These are phyloP conservation scores for Xylariomycetidae sp. DNA, from an alignment of 2,329 filamentous ascomycete genomes.

Conservation along the genomic window DNA sequence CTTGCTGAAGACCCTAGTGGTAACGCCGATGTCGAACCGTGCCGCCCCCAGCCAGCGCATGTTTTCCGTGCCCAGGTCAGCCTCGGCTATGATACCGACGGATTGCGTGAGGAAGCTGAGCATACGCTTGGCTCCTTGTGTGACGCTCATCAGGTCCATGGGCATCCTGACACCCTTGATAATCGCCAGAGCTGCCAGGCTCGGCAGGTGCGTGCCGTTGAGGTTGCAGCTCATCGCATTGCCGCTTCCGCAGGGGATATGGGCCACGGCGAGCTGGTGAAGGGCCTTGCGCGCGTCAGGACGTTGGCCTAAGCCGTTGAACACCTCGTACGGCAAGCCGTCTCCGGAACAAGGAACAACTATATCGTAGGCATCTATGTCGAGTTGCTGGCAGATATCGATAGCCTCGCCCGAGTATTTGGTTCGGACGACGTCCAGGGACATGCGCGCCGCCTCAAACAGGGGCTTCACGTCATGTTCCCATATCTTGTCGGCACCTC, in stretches of 20 bases:
- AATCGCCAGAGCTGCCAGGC: slow-evolving; percentile 73
- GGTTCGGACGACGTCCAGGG: slow-evolving; percentile 69
- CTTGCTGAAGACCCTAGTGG: slow-evolving; percentile 71
- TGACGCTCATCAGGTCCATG: slow-evolving; percentile 82
- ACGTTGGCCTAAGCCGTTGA: slow-evolving; percentile 82
- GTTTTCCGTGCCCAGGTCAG: slow-evolving; percentile 84
- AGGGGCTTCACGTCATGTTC: slow-evolving; percentile 72
- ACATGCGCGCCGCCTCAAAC: slow-evolving; percentile 74
- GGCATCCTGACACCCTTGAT: slow-evolving; percentile 84
- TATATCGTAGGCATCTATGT: slow-evolving; percentile 77
- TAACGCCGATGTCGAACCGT: slow-evolving; percentile 80
- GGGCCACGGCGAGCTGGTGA: slow-evolving; percentile 71
- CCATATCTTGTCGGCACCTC: slow-evolving; percentile 69
- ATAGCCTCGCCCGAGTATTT: slow-evolving; percentile 70
- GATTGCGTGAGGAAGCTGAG: slow-evolving; percentile 90
- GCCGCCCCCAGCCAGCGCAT: slow-evolving; percentile 87
- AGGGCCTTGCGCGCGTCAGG: slow-evolving; percentile 71
- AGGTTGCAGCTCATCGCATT: slow-evolving; percentile 92
- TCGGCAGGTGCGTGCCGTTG: slow-evolving; percentile 73
- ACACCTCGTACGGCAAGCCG: slow-evolving; percentile 86
- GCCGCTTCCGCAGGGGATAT: slow-evolving; percentile 88
- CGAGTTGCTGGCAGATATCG: slow-evolving; percentile 69
- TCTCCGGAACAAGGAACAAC: slow-evolving; percentile 89
- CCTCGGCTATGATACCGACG: slow-evolving; percentile 84
- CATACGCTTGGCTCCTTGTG: slow-evolving; percentile 68